Evolutionary conservation across 305 asterid species (phyloP).

Genomic region (Solanum hybrid): DNA sequence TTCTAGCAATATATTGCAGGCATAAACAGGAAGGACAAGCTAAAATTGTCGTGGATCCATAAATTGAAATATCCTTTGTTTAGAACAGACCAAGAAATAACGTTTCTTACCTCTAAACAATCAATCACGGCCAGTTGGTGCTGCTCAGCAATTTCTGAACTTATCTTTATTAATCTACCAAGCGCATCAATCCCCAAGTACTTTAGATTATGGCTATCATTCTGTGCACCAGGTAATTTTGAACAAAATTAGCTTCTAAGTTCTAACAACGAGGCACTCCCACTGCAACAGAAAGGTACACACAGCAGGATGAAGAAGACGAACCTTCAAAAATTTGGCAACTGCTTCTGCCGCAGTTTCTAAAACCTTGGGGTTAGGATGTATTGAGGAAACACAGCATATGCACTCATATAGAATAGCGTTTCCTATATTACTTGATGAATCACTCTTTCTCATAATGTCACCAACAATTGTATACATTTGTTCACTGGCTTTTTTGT

Average conservation of each 20-base stretch:
- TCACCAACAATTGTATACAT: constrained; percentile 89
- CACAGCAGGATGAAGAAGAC: constrained; percentile 17
- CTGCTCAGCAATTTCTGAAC: constrained; percentile 94
- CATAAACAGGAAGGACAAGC: background rate
- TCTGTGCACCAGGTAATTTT: constrained; percentile 41
- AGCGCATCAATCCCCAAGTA: constrained; percentile 99
- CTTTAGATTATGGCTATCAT: constrained; percentile 96
- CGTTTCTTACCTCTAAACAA: constrained; percentile 79
- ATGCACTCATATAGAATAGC: constrained; percentile 92
- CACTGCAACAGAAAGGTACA: background rate
- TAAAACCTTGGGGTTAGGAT: constrained; percentile 84
- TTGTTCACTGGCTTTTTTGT: constrained; percentile 88
- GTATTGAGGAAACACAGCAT: constrained; percentile 85
- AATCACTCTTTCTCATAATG: constrained; percentile 73
- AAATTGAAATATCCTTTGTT: background rate
- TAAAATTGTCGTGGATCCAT: background rate
- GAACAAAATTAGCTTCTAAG: constrained; percentile 8
- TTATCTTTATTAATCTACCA: constrained; percentile 87
- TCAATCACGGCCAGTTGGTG: constrained; percentile 98
- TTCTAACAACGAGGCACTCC: constrained; percentile 2
- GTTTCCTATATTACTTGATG: constrained; percentile 86
- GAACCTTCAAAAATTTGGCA: constrained; percentile 84
- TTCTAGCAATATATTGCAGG: background rate
- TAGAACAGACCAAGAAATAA: background rate
- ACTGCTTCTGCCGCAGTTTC: constrained; percentile 94